Base-by-base conservation (phyloP, 345 rosid species). In the Acer negundo region DNA sequence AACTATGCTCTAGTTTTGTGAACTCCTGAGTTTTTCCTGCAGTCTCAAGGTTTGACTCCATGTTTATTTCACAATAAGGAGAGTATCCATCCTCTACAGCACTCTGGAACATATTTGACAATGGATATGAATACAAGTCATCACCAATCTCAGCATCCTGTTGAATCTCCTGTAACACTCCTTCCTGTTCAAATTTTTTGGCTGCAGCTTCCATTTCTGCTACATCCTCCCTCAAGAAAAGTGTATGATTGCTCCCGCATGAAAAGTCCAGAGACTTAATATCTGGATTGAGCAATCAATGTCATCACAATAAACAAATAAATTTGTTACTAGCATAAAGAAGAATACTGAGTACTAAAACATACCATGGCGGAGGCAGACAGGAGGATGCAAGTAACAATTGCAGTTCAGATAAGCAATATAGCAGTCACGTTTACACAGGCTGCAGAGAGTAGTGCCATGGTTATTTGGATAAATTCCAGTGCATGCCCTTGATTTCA, bases 391-490 rank as follows among this genome's bases (percentile, higher is more conserved):
- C 67, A 67, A 56, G 79, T 79, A 80, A 85, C 98, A 93, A 62
- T 74, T 74, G 86, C 98, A 95, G 84, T 88, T 88, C 53, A 95
- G 70, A 78, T 85, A 95, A 76, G 97, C 94, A 74, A 95, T 80
- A 80, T 94, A 95, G 83, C 98, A 95, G 80, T 93, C 99, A 47
- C 94, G 88, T 87, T 94, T 95, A 85, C 99, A 95, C 66, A 95
- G 38, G 83, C 91, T 91, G 88, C 99, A 95, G 44, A 95, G 82
- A 58, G 89, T 80, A 46, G 98, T 94, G 78, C 94, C 90, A 66
- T 84, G 80, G 19, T 83, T 75, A 78, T 88, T 92, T 10, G 87
- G 84, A 61, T 78, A 79, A 69, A 91, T 80, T 20, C 85, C 87
- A 28, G 89, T 62, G 81, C 93, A 89, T 79, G 81, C 84, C 79